phyloP scores from a whole-genome alignment of 2,329 filamentous ascomycete genomes.

The Blastomyces gilchristii region DNA sequence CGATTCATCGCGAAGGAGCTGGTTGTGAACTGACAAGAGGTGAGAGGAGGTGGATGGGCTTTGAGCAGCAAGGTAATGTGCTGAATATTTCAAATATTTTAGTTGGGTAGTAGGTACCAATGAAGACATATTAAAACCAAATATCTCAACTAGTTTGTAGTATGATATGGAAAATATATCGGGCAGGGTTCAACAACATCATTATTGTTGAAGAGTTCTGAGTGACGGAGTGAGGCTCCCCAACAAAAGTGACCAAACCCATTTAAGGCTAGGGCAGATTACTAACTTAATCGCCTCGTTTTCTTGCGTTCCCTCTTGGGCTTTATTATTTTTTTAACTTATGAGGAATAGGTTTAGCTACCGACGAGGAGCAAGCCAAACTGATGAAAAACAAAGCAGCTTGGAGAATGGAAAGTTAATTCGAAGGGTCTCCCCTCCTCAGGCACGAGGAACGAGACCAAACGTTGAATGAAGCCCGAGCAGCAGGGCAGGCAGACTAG shows the following conservation, averaged over 20 bases:
- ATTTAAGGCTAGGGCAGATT: no score
- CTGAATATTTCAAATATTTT: slow-evolving; percentile 31
- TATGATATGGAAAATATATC: neutral
- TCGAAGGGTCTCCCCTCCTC: neutral
- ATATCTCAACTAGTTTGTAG: neutral
- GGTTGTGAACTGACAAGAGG: slow-evolving; percentile 31
- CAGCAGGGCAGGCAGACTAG: neutral
- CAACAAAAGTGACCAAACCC: no score
- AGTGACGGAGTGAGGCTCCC: no score
- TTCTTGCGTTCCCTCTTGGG: no score
- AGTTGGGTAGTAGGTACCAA: slow-evolving; percentile 14
- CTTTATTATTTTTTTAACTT: no score
- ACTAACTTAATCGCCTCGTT: no score
- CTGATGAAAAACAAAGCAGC: neutral
- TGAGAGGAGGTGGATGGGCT: slow-evolving; percentile 35
- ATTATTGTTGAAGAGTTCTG: no score
- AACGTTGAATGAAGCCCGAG: neutral
- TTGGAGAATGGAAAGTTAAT: neutral
- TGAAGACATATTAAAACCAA: slow-evolving; percentile 4
- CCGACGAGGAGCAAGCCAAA: neutral
- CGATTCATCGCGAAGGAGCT: slow-evolving; percentile 26
- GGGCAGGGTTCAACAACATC: no score
- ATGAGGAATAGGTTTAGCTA: no score
- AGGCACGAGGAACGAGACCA: neutral
- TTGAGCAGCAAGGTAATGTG: slow-evolving; percentile 22